Conservation (phyloP, 768 basidiomycete species). For the Dioszegia aurantiaca region DNA sequence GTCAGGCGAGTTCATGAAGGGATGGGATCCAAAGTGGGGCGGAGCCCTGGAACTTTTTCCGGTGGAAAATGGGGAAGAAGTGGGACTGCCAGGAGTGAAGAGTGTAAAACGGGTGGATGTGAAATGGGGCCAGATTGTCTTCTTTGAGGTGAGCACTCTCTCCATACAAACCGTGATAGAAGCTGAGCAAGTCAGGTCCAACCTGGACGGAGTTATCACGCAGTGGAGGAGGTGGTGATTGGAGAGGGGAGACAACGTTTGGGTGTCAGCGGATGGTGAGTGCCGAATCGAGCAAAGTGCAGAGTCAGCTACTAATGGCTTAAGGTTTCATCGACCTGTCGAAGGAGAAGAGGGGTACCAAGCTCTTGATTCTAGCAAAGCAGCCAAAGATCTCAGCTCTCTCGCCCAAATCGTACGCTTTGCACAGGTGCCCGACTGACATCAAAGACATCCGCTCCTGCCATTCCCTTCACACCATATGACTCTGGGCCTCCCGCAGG, state of each 20-base stretch:
- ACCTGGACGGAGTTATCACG: conserved; percentile 91
- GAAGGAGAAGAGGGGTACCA: conserved; percentile 85
- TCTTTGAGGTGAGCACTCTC: conserved; percentile 53
- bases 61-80: conserved; percentile 59
- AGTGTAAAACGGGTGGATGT: conserved; percentile 47
- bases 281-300: background rate
- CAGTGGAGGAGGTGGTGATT: conserved; percentile 93
- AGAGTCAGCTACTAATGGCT: conserved; percentile 1
- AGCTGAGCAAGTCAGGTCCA: conserved; percentile 61
- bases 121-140: conserved; percentile 55
- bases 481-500: conserved; percentile 44
- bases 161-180: too few species aligned
- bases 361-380: conserved; percentile 54
- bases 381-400: conserved; percentile 66
- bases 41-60: conserved; percentile 94
- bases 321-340: conserved; percentile 78
- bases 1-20: conserved; percentile 48
- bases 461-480: conserved; percentile 54
- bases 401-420: conserved; percentile 84
- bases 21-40: conserved; percentile 87
- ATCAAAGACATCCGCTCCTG: conserved; percentile 41
- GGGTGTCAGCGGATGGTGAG: conserved; percentile 84
- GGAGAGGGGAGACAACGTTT: conserved; percentile 72
- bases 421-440: conserved; percentile 9
- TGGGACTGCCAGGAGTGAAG: conserved; percentile 62